These are phyloP conservation scores for Teunomyces cretensis DNA, from an alignment of 805 yeast genomes.

Conservation along the genomic window DNA sequence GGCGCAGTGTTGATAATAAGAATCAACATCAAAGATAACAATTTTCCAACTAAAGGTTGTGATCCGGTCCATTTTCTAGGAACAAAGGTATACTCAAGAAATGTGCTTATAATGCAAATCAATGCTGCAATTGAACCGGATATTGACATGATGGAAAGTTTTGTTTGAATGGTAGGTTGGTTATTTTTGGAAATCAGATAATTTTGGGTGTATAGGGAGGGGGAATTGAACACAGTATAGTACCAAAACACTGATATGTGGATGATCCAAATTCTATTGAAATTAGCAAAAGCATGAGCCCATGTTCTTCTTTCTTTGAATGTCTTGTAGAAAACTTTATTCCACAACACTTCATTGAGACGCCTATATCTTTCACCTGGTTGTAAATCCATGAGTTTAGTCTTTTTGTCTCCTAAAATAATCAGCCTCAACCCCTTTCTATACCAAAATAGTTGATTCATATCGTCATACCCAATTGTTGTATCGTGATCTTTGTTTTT, in stretches of 20 bases:
- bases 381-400: slow-evolving; percentile 51
- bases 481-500: slow-evolving; percentile 64
- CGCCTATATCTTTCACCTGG: slow-evolving; percentile 54
- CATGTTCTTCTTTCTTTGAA: slow-evolving; percentile 74
- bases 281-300: slow-evolving; percentile 71
- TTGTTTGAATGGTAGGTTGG: slow-evolving; percentile 58
- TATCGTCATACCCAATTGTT: slow-evolving; percentile 84
- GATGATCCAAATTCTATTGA: slow-evolving; percentile 77
- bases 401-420: slow-evolving; percentile 42
- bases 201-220: slow-evolving; percentile 61
- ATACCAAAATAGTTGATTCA: slow-evolving; percentile 87
- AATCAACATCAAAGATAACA: slow-evolving; percentile 41
- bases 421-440: slow-evolving; percentile 64
- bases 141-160: slow-evolving; percentile 58
- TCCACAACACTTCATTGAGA: slow-evolving; percentile 63
- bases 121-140: slow-evolving; percentile 63
- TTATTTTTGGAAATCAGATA: slow-evolving; percentile 55
- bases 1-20: slow-evolving; percentile 52
- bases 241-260: slow-evolving; percentile 78
- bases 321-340: slow-evolving; percentile 67
- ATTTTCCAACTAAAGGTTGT: slow-evolving; percentile 51
- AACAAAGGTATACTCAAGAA: slow-evolving; percentile 60
- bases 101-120: slow-evolving; percentile 54
- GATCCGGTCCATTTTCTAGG: slow-evolving; percentile 78
- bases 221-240: slow-evolving; percentile 66